Conservation (phyloP, 2,329 filamentous ascomycete genomes). For the Myotisia sp. region DNA sequence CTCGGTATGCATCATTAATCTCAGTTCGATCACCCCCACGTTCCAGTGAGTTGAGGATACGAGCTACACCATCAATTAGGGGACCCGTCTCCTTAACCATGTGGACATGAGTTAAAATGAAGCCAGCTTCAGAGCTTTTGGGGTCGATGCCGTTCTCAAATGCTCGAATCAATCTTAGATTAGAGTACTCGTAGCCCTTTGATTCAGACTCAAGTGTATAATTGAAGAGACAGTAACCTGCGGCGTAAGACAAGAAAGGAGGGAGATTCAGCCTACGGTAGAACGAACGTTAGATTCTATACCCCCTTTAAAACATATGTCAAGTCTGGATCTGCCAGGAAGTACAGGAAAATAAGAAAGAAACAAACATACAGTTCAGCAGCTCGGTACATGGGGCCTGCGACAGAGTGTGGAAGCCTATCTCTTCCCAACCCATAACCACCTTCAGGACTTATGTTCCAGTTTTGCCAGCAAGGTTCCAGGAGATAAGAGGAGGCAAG, state of each 20-base stretch:
- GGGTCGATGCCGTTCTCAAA: slow-evolving; percentile 84
- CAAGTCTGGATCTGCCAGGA: too few species aligned
- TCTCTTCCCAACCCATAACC: slow-evolving; percentile 66
- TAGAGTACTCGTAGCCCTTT: slow-evolving; percentile 41
- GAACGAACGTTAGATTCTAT: slow-evolving; percentile 6
- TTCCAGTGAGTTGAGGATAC: slow-evolving; percentile 47
- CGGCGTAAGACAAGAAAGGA: slow-evolving; percentile 78
- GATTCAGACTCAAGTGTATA: slow-evolving; percentile 45
- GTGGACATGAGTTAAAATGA: slow-evolving; percentile 89
- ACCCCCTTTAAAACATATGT: neutral
- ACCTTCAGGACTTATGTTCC: slow-evolving; percentile 43
- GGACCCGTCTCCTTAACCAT: slow-evolving; percentile 81
- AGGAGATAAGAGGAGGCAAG: slow-evolving; percentile 77
- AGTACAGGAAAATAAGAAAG: neutral
- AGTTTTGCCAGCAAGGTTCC: slow-evolving; percentile 75
- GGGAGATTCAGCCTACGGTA: slow-evolving; percentile 53
- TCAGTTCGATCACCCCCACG: slow-evolving; percentile 35
- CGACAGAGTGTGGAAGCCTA: slow-evolving; percentile 56
- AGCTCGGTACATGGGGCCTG: slow-evolving; percentile 69
- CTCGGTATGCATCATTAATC: slow-evolving; percentile 51
- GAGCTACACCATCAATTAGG: slow-evolving; percentile 57
- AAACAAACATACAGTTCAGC: slow-evolving; percentile 64
- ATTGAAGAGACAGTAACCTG: slow-evolving; percentile 49
- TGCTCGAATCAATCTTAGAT: slow-evolving; percentile 71
- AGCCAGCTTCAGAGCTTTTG: slow-evolving; percentile 78